Evolutionary conservation across 2,329 filamentous ascomycete species (phyloP).

Genomic region (Cladosporium cucumerinum): DNA sequence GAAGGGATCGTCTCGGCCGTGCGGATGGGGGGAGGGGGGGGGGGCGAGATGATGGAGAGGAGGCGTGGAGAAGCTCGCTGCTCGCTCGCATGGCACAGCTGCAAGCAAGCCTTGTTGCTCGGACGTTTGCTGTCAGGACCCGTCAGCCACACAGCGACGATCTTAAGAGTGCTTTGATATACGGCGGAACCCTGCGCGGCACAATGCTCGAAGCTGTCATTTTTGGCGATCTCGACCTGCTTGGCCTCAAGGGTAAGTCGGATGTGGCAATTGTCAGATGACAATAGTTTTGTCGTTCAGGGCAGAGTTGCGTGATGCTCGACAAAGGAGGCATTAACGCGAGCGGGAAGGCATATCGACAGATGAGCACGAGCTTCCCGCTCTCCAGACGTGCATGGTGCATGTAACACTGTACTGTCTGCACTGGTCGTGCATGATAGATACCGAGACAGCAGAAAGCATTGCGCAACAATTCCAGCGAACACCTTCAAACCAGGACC

Average conservation of each 20-base stretch:
- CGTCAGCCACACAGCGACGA: background rate
- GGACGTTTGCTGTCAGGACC: conserved; percentile 1
- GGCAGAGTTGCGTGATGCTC: background rate
- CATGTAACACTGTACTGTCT: background rate
- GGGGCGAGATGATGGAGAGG: background rate
- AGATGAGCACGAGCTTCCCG: background rate
- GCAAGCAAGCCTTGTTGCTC: background rate
- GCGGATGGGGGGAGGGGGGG: background rate
- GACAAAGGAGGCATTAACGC: background rate
- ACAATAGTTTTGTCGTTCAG: background rate
- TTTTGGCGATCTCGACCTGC: background rate
- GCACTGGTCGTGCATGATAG: background rate
- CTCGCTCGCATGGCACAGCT: conserved; percentile 5
- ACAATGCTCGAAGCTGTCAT: background rate
- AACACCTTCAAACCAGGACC: background rate
- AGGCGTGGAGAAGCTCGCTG: background rate
- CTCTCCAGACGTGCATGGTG: conserved; percentile 9
- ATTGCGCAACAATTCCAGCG: background rate
- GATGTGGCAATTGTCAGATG: background rate
- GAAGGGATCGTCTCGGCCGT: background rate
- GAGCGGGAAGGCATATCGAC: background rate
- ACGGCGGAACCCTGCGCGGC: conserved; percentile 1
- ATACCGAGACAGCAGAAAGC: conserved; percentile 10
- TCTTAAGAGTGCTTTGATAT: background rate
- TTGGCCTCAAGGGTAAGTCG: background rate